phyloP scores from a whole-genome alignment of 352 stramenopile species.

The Phytopythium montanum region DNA sequence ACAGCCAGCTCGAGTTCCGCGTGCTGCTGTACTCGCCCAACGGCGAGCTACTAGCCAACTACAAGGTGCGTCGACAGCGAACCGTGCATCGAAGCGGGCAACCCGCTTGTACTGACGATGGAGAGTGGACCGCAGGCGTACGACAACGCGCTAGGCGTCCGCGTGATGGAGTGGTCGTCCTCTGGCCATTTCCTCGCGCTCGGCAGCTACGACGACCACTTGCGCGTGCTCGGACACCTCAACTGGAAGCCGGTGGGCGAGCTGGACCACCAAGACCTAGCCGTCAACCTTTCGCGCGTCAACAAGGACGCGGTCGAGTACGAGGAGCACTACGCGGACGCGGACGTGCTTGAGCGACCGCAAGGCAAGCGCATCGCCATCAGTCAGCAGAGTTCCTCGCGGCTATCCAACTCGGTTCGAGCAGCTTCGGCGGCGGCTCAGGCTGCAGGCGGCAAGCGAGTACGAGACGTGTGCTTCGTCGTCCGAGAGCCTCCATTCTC shows the following conservation, averaged over 20 bases:
- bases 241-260: conserved; percentile 75
- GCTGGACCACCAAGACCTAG: conserved; percentile 63
- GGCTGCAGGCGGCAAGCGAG: conserved; percentile 45
- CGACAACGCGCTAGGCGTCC: conserved; percentile 71
- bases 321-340: conserved; percentile 61
- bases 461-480: conserved; percentile 64
- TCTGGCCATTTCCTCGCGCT: conserved; percentile 77
- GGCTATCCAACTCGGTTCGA: conserved; percentile 55
- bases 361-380: conserved; percentile 59
- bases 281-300: conserved; percentile 34
- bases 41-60: conserved; percentile 59
- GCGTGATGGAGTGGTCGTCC: conserved; percentile 69
- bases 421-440: conserved; percentile 55
- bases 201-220: conserved; percentile 75
- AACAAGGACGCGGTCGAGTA: conserved; percentile 64
- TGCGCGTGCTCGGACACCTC: conserved; percentile 70
- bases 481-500: conserved; percentile 67
- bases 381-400: conserved; percentile 20
- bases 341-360: conserved; percentile 43
- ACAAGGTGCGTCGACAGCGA: conserved; percentile 39
- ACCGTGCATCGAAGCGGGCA: too few relatives aligned
- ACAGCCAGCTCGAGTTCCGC: conserved; percentile 72
- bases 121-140: conserved; percentile 43
- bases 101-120: background rate
- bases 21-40: conserved; percentile 69